Percentiles rank a stretch among this genome's conserved stretches.
phyloP scores from a whole-genome alignment of 2,329 filamentous ascomycete genomes.

The Aspergillus bombycis region DNA sequence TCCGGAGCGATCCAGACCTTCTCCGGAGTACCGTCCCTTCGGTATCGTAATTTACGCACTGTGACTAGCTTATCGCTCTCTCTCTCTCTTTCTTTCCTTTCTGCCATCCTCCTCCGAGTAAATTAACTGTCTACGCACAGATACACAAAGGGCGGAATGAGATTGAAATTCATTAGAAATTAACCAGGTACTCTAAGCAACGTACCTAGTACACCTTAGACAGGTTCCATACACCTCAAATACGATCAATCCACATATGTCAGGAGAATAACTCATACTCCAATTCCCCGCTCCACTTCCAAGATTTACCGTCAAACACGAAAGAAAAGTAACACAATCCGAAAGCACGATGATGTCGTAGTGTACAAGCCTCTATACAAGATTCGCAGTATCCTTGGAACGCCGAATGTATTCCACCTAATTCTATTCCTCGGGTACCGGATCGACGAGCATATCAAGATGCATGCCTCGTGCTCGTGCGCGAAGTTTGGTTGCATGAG shows the following conservation, averaged over 20 bases:
- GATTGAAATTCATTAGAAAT: not conserved
- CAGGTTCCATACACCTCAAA: not conserved
- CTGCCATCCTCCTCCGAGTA: not conserved
- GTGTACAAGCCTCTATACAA: not conserved
- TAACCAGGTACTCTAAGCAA: not conserved
- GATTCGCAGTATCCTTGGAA: slow-evolving; percentile 2
- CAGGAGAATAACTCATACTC: not conserved
- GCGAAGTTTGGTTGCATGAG: slow-evolving; percentile 7
- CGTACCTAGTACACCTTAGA: not conserved
- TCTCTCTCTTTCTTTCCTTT: not conserved
- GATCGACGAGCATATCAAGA: slow-evolving; percentile 19
- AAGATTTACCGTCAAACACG: not conserved
- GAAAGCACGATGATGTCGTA: not conserved
- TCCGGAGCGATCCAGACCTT: slow-evolving; percentile 17
- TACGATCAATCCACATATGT: not conserved
- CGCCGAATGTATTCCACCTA: slow-evolving; percentile 8
- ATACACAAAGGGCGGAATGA: not conserved
- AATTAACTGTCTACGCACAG: not conserved
- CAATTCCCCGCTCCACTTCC: not conserved
- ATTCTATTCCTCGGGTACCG: slow-evolving; percentile 10
- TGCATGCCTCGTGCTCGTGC: slow-evolving; percentile 19
- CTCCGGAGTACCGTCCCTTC: slow-evolving; percentile 3
- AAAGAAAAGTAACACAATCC: not conserved
- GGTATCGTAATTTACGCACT: slow-evolving; percentile 4
- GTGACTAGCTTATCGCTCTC: slow-evolving; percentile 3